phyloP scores from a whole-genome alignment of 208 protist genomes.

The Trypanosoma mega region DNA sequence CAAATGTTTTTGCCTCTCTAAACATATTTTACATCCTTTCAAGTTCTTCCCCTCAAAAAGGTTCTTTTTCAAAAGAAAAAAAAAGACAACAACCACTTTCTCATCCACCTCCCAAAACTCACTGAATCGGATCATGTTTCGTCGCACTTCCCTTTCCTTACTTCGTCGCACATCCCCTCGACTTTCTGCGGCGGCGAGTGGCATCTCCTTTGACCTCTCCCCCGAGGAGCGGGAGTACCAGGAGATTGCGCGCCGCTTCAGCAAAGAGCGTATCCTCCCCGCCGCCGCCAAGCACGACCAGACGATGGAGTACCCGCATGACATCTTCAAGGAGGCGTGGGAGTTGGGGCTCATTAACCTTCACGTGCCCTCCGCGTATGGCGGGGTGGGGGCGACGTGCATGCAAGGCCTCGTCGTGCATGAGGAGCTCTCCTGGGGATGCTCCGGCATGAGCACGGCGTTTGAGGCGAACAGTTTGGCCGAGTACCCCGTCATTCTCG shows the following conservation, averaged over 20 bases:
- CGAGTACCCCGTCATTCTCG: conserved; percentile 82
- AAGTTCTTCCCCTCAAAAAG: no score
- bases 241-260: conserved; percentile 75
- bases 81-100: not conserved
- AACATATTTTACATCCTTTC: no score
- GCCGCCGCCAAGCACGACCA: conserved; percentile 68
- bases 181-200: conserved; percentile 28
- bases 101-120: no score
- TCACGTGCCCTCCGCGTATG: conserved; percentile 80
- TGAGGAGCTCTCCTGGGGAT: conserved; percentile 88
- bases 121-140: conserved; percentile 10
- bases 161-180: conserved; percentile 13
- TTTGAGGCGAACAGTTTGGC: conserved; percentile 84
- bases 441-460: conserved; percentile 83
- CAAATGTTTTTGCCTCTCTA: no score
- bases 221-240: conserved; percentile 73
- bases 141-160: not conserved
- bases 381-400: conserved; percentile 63
- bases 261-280: conserved; percentile 74
- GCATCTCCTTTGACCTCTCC: conserved; percentile 78
- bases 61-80: conserved; percentile 8
- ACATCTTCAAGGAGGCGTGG: conserved; percentile 81
- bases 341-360: conserved; percentile 85
- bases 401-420: conserved; percentile 78
- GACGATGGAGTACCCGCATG: conserved; percentile 69